phyloP scores from a whole-genome alignment of 129 eudicot species.

The Artemisia annua region DNA sequence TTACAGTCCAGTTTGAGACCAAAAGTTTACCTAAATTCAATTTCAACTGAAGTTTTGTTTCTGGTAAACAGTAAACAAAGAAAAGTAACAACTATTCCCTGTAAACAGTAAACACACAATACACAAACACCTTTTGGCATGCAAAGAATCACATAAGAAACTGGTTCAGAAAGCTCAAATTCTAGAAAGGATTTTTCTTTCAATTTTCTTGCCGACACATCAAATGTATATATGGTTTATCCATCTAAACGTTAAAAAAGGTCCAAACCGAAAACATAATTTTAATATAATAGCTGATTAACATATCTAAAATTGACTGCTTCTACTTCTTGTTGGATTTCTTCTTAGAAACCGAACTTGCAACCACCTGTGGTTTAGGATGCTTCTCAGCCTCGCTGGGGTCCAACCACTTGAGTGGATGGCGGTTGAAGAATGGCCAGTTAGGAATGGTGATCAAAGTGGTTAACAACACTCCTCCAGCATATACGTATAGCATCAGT shows the following conservation, averaged over 20 bases:
- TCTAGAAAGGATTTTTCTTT: constrained; percentile 14
- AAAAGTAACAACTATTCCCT: neutral
- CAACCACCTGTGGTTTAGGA: constrained; percentile 65
- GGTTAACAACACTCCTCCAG: constrained; percentile 68
- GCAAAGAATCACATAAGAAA: neutral
- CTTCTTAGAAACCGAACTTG: constrained; percentile 53
- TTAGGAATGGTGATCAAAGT: constrained; percentile 67
- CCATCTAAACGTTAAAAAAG: constrained; percentile 23
- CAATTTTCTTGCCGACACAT: constrained; percentile 17
- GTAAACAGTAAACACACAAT: neutral
- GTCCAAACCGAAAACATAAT: constrained; percentile 2
- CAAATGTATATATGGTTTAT: constrained; percentile 12
- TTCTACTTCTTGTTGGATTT: constrained; percentile 70
- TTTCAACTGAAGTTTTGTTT: neutral
- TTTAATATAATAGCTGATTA: constrained; percentile 12
- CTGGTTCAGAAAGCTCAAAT: constrained; percentile 11
- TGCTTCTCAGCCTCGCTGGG: constrained; percentile 72
- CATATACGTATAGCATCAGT: constrained; percentile 62
- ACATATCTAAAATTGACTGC: constrained; percentile 32
- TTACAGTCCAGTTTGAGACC: too few relatives aligned
- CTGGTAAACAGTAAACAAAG: neutral
- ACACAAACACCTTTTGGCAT: neutral
- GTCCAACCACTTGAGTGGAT: constrained; percentile 88
- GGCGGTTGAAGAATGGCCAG: constrained; percentile 81
- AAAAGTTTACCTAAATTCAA: too few relatives aligned